Percentiles rank a stretch among this genome's conserved stretches.
These are phyloP conservation scores for Penicillium psychrosexuale DNA, from an alignment of 2,329 filamentous ascomycete genomes.

Conservation along the genomic window DNA sequence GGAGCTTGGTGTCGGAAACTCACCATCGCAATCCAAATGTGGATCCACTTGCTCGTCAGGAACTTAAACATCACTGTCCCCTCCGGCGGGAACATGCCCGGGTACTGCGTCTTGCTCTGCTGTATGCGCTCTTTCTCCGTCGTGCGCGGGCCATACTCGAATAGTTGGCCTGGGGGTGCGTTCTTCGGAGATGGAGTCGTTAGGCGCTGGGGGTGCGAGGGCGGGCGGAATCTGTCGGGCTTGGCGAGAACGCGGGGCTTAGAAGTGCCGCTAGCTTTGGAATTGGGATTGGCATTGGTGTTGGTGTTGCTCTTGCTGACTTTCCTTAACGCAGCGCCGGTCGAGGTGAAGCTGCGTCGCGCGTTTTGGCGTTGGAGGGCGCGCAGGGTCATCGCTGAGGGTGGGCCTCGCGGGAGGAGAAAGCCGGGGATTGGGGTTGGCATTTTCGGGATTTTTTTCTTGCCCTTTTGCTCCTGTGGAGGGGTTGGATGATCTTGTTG, in stretches of 20 bases:
- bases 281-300: conserved; percentile 41
- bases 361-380: conserved; percentile 22
- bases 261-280: conserved; percentile 21
- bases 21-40: conserved; percentile 82
- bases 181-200: conserved; percentile 33
- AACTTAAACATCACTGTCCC: conserved; percentile 84
- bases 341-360: conserved; percentile 27
- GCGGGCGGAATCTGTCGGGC: conserved; percentile 84
- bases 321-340: conserved; percentile 11
- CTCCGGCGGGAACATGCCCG: conserved; percentile 80
- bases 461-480: not conserved
- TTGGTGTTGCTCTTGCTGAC: conserved; percentile 7
- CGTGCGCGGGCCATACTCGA: conserved; percentile 72
- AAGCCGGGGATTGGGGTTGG: conserved; percentile 58
- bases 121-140: conserved; percentile 57
- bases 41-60: conserved; percentile 70
- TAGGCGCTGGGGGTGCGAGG: conserved; percentile 75
- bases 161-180: conserved; percentile 42
- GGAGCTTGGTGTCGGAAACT: conserved; percentile 23
- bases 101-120: conserved; percentile 72
- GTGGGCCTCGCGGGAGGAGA: conserved; percentile 60
- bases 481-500: conserved; percentile 11
- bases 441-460: conserved; percentile 8
- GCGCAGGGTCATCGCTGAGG: conserved; percentile 30
- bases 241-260: conserved; percentile 76